Conservation (phyloP, 441 rosid genomes). For the Kokia cookei region DNA sequence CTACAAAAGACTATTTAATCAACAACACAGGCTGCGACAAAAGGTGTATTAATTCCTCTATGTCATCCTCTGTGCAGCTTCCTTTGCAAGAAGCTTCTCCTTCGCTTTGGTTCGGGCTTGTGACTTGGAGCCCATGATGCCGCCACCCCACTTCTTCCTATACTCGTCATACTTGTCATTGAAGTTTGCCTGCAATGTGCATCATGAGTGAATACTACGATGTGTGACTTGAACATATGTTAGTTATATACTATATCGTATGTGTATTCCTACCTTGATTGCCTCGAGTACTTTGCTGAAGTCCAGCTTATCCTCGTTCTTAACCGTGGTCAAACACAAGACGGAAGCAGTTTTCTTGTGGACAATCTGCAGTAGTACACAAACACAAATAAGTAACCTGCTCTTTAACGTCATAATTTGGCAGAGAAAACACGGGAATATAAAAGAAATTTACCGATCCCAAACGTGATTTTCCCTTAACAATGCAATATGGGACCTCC, state of each 20-base stretch:
- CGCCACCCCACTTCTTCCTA: constrained; percentile 95
- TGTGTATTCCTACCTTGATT: constrained; percentile 43
- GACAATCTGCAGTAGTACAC: constrained; percentile 43
- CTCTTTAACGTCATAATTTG: constrained; percentile 47
- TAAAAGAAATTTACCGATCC: constrained; percentile 81
- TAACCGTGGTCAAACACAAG: constrained; percentile 75
- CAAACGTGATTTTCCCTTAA: constrained; percentile 84
- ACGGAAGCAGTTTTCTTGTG: constrained; percentile 85
- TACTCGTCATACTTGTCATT: constrained; percentile 85
- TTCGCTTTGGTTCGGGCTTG: constrained; percentile 82
- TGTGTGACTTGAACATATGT: not conserved
- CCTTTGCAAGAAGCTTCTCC: constrained; percentile 67
- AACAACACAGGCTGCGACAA: not conserved
- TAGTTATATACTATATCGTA: not conserved
- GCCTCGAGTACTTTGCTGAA: constrained; percentile 83
- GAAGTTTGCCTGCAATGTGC: constrained; percentile 56
- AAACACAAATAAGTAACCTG: not conserved
- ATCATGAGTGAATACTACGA: not conserved
- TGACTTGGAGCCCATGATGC: constrained; percentile 89
- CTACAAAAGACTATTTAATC: not conserved
- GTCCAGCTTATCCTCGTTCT: constrained; percentile 79
- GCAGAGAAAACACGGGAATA: constrained; percentile 48
- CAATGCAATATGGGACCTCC: constrained; percentile 96
- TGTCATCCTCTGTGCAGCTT: constrained; percentile 55
- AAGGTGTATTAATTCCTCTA: constrained; percentile 13